Evolutionary conservation across 257 asterid species (phyloP).

Genomic region (Scutellaria minor): DNA sequence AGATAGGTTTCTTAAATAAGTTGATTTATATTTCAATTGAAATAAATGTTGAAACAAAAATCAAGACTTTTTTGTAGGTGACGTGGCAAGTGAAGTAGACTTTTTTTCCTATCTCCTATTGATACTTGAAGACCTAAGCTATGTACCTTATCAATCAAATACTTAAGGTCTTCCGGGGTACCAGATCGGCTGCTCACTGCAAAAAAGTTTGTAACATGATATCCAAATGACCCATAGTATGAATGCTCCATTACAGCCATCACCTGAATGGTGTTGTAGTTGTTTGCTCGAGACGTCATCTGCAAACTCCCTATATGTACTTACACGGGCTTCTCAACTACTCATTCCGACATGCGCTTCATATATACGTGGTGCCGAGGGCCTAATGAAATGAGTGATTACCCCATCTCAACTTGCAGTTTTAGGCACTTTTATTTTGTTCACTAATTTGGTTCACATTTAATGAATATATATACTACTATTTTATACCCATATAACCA

Average conservation of each 20-base stretch:
- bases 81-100: too few relatives aligned
- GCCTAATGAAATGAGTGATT: too few relatives aligned
- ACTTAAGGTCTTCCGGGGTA: conserved; percentile 95
- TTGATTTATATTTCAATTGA: too few relatives aligned
- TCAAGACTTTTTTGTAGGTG: too few relatives aligned
- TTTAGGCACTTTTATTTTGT: too few relatives aligned
- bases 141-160: conserved; percentile 92
- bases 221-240: conserved; percentile 92
- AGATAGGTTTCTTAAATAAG: too few relatives aligned
- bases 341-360: conserved; percentile 99
- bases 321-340: conserved; percentile 74
- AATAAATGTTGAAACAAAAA: too few relatives aligned
- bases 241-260: conserved; percentile 99
- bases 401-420: too few relatives aligned
- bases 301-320: conserved; percentile 85
- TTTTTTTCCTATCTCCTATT: too few relatives aligned
- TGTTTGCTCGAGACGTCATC: conserved; percentile 74
- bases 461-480: too few relatives aligned
- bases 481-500: too few relatives aligned
- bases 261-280: conserved; percentile 89
- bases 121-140: conserved; percentile 81
- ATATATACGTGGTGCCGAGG: conserved; percentile 89
- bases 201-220: conserved; percentile 92
- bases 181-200: conserved; percentile 95
- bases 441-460: too few relatives aligned